Conservation (phyloP, 2,329 filamentous ascomycete species). For the Bipolaris gigantea region DNA sequence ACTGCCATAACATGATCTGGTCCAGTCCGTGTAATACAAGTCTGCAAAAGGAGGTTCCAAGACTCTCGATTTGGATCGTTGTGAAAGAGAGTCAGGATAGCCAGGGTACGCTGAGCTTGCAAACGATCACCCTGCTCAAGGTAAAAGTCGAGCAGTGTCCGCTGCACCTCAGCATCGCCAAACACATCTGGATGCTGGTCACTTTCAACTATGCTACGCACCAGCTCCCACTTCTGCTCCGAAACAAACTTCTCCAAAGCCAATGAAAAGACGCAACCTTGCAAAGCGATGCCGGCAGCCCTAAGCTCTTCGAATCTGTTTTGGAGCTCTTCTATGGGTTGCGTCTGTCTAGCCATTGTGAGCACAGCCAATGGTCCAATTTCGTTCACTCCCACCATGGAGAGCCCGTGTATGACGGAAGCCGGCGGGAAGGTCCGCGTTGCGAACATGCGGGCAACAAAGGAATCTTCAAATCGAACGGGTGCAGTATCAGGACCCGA, state of each 20-base stretch:
- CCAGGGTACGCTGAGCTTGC: conserved; percentile 59
- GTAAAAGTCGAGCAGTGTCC: conserved; percentile 57
- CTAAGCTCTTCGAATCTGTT: conserved; percentile 63
- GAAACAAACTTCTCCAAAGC: conserved; percentile 66
- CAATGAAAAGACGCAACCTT: conserved; percentile 65
- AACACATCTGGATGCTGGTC: conserved; percentile 68
- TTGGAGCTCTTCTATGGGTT: conserved; percentile 58
- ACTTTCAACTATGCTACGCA: conserved; percentile 57
- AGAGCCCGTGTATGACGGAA: conserved; percentile 69
- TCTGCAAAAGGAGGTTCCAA: conserved; percentile 54
- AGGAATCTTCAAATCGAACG: conserved; percentile 59
- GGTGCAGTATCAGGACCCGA: conserved; percentile 49
- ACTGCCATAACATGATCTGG: conserved; percentile 35
- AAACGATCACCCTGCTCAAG: conserved; percentile 54
- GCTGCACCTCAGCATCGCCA: conserved; percentile 59
- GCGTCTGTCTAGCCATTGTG: conserved; percentile 71
- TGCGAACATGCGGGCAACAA: conserved; percentile 82
- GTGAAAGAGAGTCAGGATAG: conserved; percentile 53
- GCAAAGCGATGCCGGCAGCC: conserved; percentile 63
- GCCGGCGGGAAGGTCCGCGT: conserved; percentile 73
- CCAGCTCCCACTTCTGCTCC: conserved; percentile 56
- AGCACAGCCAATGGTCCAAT: conserved; percentile 78
- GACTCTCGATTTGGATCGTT: conserved; percentile 42
- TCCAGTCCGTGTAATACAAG: conserved; percentile 38
- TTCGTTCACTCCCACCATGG: conserved; percentile 68